These are phyloP conservation scores for Lodderomyces margitis DNA, from an alignment of 1,139 yeast species.

Conservation along the genomic window DNA sequence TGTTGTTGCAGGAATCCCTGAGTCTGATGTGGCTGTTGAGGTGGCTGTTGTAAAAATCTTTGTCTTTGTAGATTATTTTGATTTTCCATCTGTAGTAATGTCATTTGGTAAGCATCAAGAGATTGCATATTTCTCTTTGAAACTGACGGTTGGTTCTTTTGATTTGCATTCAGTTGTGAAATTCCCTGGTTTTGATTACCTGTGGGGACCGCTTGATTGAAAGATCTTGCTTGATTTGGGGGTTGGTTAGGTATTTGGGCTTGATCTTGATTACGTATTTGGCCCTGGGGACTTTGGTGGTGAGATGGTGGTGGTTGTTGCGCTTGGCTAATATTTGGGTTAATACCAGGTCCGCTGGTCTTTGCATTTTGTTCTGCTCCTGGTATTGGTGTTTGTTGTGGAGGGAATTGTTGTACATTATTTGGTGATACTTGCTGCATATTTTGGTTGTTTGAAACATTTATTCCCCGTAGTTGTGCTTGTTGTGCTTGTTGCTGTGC, in stretches of 20 bases:
- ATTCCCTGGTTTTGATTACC: slow-evolving; percentile 14
- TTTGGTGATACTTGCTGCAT: neutral
- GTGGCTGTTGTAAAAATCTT: slow-evolving; percentile 25
- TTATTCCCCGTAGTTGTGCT: slow-evolving; percentile 1
- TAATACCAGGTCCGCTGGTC: neutral
- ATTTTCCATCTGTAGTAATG: slow-evolving; percentile 26
- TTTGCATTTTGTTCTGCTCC: neutral
- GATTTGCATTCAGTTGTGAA: neutral
- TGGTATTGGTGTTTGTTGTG: slow-evolving; percentile 1
- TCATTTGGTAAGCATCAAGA: slow-evolving; percentile 26
- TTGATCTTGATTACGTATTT: slow-evolving; percentile 27
- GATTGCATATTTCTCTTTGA: slow-evolving; percentile 16
- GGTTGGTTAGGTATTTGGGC: slow-evolving; percentile 19
- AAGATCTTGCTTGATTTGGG: slow-evolving; percentile 24
- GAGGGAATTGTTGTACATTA: neutral
- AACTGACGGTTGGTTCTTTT: neutral
- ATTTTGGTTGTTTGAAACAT: neutral
- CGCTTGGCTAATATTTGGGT: neutral
- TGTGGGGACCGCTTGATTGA: slow-evolving; percentile 20
- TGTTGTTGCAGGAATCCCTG: slow-evolving; percentile 9
- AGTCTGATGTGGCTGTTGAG: slow-evolving; percentile 16
- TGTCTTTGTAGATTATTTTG: slow-evolving; percentile 27
- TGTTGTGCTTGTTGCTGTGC: slow-evolving; percentile 12
- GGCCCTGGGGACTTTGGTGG: slow-evolving; percentile 24
- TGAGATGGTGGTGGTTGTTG: slow-evolving; percentile 13